Evolutionary conservation across 2,329 filamentous ascomycete genomes (phyloP).

Genomic region (Plectosphaerella plurivora): DNA sequence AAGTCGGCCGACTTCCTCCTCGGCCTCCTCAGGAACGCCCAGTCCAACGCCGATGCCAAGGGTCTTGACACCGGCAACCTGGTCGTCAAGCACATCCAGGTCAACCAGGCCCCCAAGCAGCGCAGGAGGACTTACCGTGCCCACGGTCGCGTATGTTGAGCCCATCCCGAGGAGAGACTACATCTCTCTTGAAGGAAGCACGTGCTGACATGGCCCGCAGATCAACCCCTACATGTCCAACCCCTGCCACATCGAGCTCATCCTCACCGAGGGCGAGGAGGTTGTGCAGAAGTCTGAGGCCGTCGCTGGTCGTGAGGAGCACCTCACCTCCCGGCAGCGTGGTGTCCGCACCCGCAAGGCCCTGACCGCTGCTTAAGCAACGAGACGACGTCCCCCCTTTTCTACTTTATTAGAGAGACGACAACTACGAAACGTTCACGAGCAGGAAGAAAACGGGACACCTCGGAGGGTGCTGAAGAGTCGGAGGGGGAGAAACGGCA

Average conservation of each 20-base stretch:
- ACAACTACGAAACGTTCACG: too few relatives aligned
- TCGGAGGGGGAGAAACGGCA: too few relatives aligned
- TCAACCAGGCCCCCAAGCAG: slow-evolving; percentile 99
- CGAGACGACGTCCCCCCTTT: slow-evolving; percentile 1
- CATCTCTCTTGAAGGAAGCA: not conserved
- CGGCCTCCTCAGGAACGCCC: slow-evolving; percentile 94
- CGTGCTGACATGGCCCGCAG: slow-evolving; percentile 42
- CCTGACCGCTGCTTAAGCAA: slow-evolving; percentile 57
- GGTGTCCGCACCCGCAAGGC: slow-evolving; percentile 63
- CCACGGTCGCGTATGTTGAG: slow-evolving; percentile 92
- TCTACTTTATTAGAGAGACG: too few relatives aligned
- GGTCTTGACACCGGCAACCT: slow-evolving; percentile 96
- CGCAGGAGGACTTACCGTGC: slow-evolving; percentile 99
- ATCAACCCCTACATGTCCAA: slow-evolving; percentile 99
- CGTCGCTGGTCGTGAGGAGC: slow-evolving; percentile 57
- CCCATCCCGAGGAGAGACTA: not conserved
- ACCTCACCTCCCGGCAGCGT: slow-evolving; percentile 89
- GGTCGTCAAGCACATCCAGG: slow-evolving; percentile 99
- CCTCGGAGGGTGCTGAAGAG: too few relatives aligned
- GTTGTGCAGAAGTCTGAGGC: slow-evolving; percentile 83
- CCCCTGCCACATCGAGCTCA: slow-evolving; percentile 99
- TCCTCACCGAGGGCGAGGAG: slow-evolving; percentile 97
- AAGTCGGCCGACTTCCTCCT: slow-evolving; percentile 99
- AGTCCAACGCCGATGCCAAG: slow-evolving; percentile 96
- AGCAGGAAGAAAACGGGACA: too few relatives aligned